Evolutionary conservation across 78 protist species (phyloP), one percentile per base, ranked within the genome.

Genomic region (Guillardia theta): DNA sequence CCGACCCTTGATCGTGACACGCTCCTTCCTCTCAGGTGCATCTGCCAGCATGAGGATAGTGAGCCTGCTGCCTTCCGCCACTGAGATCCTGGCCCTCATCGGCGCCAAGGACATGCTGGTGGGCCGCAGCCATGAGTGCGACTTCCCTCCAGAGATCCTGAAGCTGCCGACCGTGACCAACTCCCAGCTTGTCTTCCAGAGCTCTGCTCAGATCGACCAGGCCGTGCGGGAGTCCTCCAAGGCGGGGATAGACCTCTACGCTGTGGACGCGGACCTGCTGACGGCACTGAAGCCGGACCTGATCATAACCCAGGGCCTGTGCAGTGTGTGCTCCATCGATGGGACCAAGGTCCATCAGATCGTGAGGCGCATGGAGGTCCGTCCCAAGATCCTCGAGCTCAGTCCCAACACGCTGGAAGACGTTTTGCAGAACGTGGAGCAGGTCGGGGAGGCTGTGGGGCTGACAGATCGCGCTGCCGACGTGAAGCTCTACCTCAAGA

Each of bases 241-340:
- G 0, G 22, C 22, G 1, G 94, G 95, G 22, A 8, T 39, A 24
- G n/a, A 50, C 9, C 93, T 95, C 27, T 93, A 95, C 92, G 24
- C 45, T 1, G 8, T 95, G 30, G 95, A 95, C 45, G 96, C 27
- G 77, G 53, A 4, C 36, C 50, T 62, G 27, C 50, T 95, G 46
- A 27, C 41, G 53, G 24, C 39, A 76, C 88, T 93, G 37, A 43
- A 44, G 19, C 95, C 96, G 5, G 93, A 92, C 62, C 78, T 95
- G 36, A 93, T 95, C 54, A 47, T 95, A 3, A 95, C 96, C 37
- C 96, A 95, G 44, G 93, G 93, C 93, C 22, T 95, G 36, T 95
- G 96, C 93, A 15, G 36, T 24, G 96, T 95, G 30, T 95, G 96
- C 93, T 44, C 94, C 46, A 53, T 95, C 64, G 95, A 95, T 88